Evolutionary conservation across 306 rosid genomes (phyloP).

Genomic region (Gastrolobium villosum): DNA sequence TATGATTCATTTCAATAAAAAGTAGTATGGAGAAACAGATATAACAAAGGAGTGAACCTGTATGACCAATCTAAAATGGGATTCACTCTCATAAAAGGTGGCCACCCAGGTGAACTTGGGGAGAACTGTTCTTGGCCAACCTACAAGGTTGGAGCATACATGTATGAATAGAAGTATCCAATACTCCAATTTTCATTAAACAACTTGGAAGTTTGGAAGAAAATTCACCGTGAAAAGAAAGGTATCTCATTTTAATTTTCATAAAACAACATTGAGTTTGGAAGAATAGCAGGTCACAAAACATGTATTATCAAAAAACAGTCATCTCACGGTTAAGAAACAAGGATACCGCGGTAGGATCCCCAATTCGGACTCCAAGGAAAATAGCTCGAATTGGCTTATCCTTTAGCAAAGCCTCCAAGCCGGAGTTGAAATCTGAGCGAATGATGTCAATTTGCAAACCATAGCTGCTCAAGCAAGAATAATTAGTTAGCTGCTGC

Average conservation of each 20-base stretch:
- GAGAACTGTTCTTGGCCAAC: conserved; percentile 98
- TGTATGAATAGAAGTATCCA: conserved; percentile 19
- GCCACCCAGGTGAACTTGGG: conserved; percentile 98
- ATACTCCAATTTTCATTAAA: background rate
- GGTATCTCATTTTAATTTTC: background rate
- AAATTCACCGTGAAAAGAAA: too few species aligned
- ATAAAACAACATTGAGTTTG: conserved; percentile 11
- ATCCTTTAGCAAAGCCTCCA: conserved; percentile 82
- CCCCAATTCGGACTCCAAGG: conserved; percentile 97
- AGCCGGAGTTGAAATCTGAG: conserved; percentile 90
- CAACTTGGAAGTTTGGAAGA: too few species aligned
- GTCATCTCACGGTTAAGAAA: conserved; percentile 33
- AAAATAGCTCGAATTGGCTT: conserved; percentile 91
- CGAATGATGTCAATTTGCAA: conserved; percentile 83
- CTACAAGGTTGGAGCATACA: conserved; percentile 58
- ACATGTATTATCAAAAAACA: conserved; percentile 8
- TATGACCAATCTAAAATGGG: conserved; percentile 99
- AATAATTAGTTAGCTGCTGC: conserved; percentile 33
- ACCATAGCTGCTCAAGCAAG: conserved; percentile 76
- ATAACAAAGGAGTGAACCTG: conserved; percentile 54
- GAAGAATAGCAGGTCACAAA: background rate
- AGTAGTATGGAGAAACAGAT: conserved; percentile 13
- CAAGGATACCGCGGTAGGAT: conserved; percentile 91
- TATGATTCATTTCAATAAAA: conserved; percentile 6
- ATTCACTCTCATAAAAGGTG: conserved; percentile 97